phyloP scores from a whole-genome alignment of 352 stramenopile genomes.

The Phytopythium helicoides region DNA sequence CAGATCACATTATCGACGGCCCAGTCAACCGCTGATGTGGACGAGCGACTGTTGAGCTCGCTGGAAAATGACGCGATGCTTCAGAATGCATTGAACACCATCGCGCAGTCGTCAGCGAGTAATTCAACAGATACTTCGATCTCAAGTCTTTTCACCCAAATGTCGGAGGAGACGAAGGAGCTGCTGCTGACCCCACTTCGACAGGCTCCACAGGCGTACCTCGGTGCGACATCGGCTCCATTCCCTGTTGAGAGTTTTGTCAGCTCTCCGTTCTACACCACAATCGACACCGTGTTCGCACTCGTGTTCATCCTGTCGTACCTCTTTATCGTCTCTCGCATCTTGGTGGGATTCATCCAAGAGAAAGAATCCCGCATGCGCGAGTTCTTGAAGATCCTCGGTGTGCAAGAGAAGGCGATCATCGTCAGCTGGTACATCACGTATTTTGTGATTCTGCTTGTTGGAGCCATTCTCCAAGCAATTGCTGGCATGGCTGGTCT shows the following conservation, averaged over 20 bases:
- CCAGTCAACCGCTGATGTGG: no score
- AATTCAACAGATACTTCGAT: no score
- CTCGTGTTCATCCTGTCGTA: slow-evolving; percentile 91
- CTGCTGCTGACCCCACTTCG: no score
- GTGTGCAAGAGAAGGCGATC: slow-evolving; percentile 73
- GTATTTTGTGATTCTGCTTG: slow-evolving; percentile 79
- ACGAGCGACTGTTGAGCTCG: no score
- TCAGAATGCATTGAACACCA: no score
- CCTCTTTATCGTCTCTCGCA: slow-evolving; percentile 79
- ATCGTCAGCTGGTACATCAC: slow-evolving; percentile 80
- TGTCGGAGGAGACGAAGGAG: no score
- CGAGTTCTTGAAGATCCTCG: slow-evolving; percentile 90
- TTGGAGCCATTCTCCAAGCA: slow-evolving; percentile 55
- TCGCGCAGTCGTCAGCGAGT: no score
- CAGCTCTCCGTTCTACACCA: slow-evolving; percentile 55
- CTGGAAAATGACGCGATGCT: no score
- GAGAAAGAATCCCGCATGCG: slow-evolving; percentile 89
- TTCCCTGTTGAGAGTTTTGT: slow-evolving; percentile 37
- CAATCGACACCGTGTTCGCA: slow-evolving; percentile 54
- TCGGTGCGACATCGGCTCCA: slow-evolving; percentile 24
- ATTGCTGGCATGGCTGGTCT: slow-evolving; percentile 37
- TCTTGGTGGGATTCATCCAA: slow-evolving; percentile 82
- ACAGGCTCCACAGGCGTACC: slow-evolving; percentile 42
- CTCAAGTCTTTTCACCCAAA: no score
- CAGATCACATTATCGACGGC: no score